These are phyloP conservation scores for Hypericum perforatum DNA, from an alignment of 345 rosid genomes.

Conservation along the genomic window DNA sequence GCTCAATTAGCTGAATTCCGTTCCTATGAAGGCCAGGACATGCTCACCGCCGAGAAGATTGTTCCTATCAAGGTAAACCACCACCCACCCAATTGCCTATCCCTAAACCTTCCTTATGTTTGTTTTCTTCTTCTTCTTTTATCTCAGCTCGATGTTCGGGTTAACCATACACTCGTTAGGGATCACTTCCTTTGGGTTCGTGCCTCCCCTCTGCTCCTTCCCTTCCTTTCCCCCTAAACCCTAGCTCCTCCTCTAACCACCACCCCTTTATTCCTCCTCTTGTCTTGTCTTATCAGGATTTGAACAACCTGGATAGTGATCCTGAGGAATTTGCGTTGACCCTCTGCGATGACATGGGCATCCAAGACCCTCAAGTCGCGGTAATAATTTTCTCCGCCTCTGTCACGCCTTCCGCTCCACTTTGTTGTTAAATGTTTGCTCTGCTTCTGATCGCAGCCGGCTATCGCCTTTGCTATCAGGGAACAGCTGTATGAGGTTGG, in stretches of 20 bases:
- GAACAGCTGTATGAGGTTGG: conserved; percentile 90
- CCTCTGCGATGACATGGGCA: conserved; percentile 72
- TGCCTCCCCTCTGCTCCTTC: not conserved
- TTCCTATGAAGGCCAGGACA: conserved; percentile 87
- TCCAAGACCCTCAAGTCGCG: conserved; percentile 91
- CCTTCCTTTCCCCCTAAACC: not conserved
- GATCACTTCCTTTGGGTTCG: conserved; percentile 94
- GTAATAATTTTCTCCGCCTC: conserved; percentile 28
- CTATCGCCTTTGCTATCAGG: conserved; percentile 88
- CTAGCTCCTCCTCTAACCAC: not conserved
- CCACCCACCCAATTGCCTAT: conserved; percentile 84
- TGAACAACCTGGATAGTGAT: conserved; percentile 87
- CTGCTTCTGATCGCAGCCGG: conserved; percentile 48
- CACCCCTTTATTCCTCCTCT: not conserved
- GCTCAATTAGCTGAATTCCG: conserved; percentile 77
- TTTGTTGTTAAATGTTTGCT: conserved; percentile 1
- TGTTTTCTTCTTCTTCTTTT: not conserved
- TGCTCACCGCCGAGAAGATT: conserved; percentile 83
- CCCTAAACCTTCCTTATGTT: conserved; percentile 47
- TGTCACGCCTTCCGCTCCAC: not conserved
- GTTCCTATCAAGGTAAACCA: conserved; percentile 77
- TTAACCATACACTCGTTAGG: conserved; percentile 76
- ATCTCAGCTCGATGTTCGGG: conserved; percentile 91
- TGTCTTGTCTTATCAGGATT: conserved; percentile 37
- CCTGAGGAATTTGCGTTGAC: conserved; percentile 89